Base-by-base conservation (phyloP, 805 yeast genomes). In the Candida saitoana region DNA sequence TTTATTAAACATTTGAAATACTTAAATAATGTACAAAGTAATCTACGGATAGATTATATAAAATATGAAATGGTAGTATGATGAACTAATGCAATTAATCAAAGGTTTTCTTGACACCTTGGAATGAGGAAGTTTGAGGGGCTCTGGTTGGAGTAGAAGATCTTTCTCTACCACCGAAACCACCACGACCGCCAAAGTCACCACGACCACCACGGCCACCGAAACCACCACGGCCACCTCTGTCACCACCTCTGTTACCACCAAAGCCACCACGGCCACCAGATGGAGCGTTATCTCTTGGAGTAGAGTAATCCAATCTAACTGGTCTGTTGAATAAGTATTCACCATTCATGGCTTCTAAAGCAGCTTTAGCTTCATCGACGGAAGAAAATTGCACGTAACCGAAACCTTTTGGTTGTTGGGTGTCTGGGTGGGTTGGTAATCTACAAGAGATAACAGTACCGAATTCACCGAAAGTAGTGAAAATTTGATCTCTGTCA, bases 371-470 rank as follows among this genome's bases (percentile, higher is more conserved):
- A 55, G 99, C 97, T 65, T 87, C 96, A 35, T 90, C 98, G 50
- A 86, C 74, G 45, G 84, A 76, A 36, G 85, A 74, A 63, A 79
- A 91, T 73, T 93, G 98, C 44, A 91, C 96, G 70, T 93, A 93
- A 53, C 98, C 99, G 73, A 93, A 93, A 55, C 99, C 99, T 80
- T 93, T 93, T 68, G 96, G 95, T 74, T 91, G 96, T 67, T 89
- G 95, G 51, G 98, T 90, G 68, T 91, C 98, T 60, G 96, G 97
- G 73, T 93, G 95, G 34, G 98, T 91, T 67, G 99, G 99, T 54
- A 93, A 74, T 76, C 99, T 84, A 55, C 89, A 90, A 49, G 95
- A 87, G 42, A 88, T 70, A 48, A 93, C 87, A 48, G 77, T 76
- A 63, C 96, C 98, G 66, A 77, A 76, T 60, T 77, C 79, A 54